Conservation (phyloP, 73 alveolate genomes). For the Paraurostyla sp. region DNA sequence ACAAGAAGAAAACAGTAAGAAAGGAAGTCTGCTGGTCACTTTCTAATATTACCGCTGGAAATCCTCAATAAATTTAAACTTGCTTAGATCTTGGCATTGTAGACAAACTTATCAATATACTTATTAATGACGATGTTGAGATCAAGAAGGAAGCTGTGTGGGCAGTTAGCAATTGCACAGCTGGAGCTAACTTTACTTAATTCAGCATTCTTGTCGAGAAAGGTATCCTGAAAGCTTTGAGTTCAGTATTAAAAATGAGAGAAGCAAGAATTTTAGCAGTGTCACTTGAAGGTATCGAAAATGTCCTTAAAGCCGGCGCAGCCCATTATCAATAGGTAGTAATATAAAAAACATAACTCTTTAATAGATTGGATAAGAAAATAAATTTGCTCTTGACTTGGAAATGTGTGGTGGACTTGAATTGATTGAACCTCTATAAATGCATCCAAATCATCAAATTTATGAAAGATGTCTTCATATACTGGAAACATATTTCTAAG, state of each 20-base stretch:
- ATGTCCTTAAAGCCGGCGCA: conserved; percentile 85
- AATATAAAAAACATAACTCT: not conserved
- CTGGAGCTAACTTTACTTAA: conserved; percentile 84
- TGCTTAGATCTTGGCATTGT: conserved; percentile 79
- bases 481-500: conserved; percentile 88
- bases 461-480: conserved; percentile 88
- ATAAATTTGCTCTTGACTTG: conserved; percentile 78
- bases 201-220: conserved; percentile 78
- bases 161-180: conserved; percentile 95
- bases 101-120: conserved; percentile 73
- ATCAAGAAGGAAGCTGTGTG: conserved; percentile 95
- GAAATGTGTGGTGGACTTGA: conserved; percentile 88
- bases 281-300: conserved; percentile 90
- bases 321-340: conserved; percentile 33
- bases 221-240: conserved; percentile 84
- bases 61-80: conserved; percentile 79
- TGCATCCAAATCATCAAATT: conserved; percentile 88
- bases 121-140: conserved; percentile 78
- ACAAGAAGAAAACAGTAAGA: conserved; percentile 86
- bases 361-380: conserved; percentile 60
- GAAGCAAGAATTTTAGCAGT: conserved; percentile 89
- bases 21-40: conserved; percentile 97
- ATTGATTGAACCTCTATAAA: conserved; percentile 88
- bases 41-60: conserved; percentile 97
- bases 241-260: conserved; percentile 65